Evolutionary conservation across 2,329 filamentous ascomycete species (phyloP).

Genomic region (Pyrenochaeta sp.): DNA sequence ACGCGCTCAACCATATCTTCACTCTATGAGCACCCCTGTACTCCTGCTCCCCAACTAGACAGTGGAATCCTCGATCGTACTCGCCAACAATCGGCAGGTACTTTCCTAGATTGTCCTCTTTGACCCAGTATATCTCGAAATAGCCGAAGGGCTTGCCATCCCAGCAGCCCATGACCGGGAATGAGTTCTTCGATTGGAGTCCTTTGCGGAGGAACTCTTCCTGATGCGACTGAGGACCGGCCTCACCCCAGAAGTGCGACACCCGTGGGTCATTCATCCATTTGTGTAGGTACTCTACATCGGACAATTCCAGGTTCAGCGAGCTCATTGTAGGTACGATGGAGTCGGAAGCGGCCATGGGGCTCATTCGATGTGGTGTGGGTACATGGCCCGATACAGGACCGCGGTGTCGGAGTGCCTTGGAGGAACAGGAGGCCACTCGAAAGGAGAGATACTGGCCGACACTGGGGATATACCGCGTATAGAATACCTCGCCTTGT

Average conservation of each 20-base stretch:
- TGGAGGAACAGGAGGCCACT: conserved; percentile 74
- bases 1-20: conserved; percentile 79
- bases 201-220: conserved; percentile 73
- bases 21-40: conserved; percentile 82
- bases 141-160: conserved; percentile 95
- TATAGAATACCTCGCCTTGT: conserved; percentile 92
- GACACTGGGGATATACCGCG: conserved; percentile 81
- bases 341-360: conserved; percentile 61
- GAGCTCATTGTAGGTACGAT: conserved; percentile 43
- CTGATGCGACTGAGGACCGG: conserved; percentile 63
- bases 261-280: conserved; percentile 93
- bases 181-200: conserved; percentile 76
- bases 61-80: conserved; percentile 88
- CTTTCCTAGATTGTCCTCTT: conserved; percentile 82
- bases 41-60: conserved; percentile 91
- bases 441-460: conserved; percentile 89
- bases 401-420: conserved; percentile 70
- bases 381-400: conserved; percentile 51
- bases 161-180: conserved; percentile 93
- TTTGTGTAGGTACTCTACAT: conserved; percentile 75
- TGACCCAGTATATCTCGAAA: conserved; percentile 98
- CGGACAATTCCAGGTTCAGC: conserved; percentile 54
- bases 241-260: conserved; percentile 82
- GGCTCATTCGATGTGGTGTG: conserved; percentile 36
- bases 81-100: conserved; percentile 74